Base-by-base conservation (phyloP, 2,329 filamentous ascomycete genomes). In the Plectosphaerella cucumerina region DNA sequence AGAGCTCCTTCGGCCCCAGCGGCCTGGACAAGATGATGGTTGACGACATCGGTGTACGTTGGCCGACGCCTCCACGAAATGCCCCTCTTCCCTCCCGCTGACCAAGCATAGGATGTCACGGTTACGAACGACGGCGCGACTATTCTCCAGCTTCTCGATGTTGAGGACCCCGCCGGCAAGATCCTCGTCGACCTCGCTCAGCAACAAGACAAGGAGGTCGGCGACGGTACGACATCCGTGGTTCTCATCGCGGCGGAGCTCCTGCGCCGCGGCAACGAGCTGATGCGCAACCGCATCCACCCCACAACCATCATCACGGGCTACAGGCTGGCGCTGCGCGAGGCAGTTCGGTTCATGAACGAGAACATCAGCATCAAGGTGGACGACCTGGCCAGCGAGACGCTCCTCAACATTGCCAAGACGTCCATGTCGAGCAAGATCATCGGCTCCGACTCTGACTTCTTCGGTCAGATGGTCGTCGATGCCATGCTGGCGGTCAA, bases 21-120 rank as follows among this genome's bases (percentile, higher is more conserved):
- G 94, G 94, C 46, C 82, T 99, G 59, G 94, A 99, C 71, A 99
- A 99, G 83, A 99, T 99, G 94, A 97, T 99, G 94, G 94, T 99
- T 63, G 94, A 99, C 75, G 94, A 99, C 69, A 97, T 99, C 70
- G 94, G 94, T 66, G 87, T 90, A 82, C 62, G 85, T 63, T 52
- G 51, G 39, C 37, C 23, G 33, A 31, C 41, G 37, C 41, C 49
- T 37, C 33, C 17, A 42, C 49, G 6, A 6, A 3, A 11, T 42
- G 41, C 17, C 51, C 56, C 47, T n/a, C n/a, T n/a, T n/a, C n/a
- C 48, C 51, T 51, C 46, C 41, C 49, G 51, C 44, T 50, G 55
- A 52, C 48, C 41, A 52, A 53, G 55, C 56, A 21, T 62, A 90
- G 87, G 94, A 99, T 76, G 94, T 99, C 53, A 99, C 94, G 54